Evolutionary conservation across 805 yeast genomes (phyloP), one percentile per base, ranked within the genome.

Genomic region (Yarrowia sp.): DNA sequence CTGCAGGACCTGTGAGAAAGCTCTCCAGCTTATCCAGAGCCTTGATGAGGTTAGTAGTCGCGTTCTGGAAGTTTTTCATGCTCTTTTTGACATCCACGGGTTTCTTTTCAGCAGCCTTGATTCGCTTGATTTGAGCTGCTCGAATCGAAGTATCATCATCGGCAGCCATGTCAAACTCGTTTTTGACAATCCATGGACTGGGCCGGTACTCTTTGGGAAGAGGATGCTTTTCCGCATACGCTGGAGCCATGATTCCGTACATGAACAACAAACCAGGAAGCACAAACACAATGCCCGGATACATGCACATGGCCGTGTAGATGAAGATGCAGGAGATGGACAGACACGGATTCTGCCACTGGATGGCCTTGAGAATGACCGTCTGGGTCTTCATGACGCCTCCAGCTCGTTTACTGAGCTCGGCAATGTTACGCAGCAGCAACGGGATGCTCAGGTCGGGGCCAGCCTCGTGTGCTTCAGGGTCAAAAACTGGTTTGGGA

Each of bases 231-330:
- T 58, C 63, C n/a, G 49, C 51, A 21, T 58, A 58, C 3, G 63
- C 63, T 21, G 63, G 63, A n/a, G 51, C 63, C 63, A 58, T 58
- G 21, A 58, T 33, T 3, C 63, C 63, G 51, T 41, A 58, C 63
- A 58, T 41, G 51, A 58, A 58, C 12, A 58, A 30, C 38, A 58
- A 16, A 2, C 63, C 63, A 1, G 63, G 63, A 1, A 58, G 32
- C 10, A 43, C 51, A 21, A 58, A 58, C 6, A 58, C 36, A n/a
- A 58, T 3, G 14, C 63, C 63, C 4, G 63, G 63, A 10, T 58
- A 43, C 22, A 58, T 16, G n/a, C 63, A 58, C 51, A 58, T 58
- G 33, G 51, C 49, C 4, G 63, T 43, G 41, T 58, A 58, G 63
- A 58, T 58, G 38, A 58, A 43, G 40, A 58, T 58, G 63, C 63